phyloP scores from a whole-genome alignment of 768 basidiomycete genomes.

The Tylopilus rubrobrunneus region DNA sequence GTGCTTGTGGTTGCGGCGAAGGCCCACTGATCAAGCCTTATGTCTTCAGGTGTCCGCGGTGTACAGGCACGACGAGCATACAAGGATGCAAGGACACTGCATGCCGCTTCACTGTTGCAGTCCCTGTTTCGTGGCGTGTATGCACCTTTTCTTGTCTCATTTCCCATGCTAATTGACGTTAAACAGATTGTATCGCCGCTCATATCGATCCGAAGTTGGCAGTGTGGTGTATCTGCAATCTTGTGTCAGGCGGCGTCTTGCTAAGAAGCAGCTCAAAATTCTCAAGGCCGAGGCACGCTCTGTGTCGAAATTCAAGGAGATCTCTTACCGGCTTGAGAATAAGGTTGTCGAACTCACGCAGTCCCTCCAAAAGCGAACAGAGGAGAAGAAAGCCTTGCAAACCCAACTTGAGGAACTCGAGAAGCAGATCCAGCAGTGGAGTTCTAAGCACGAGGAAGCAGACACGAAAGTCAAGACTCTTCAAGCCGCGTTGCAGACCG shows the following conservation, averaged over 20 bases:
- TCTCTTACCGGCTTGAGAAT: conserved; percentile 96
- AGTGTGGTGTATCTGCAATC: conserved; percentile 86
- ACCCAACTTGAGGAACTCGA: conserved; percentile 74
- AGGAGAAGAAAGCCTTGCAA: conserved; percentile 86
- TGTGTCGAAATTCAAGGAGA: conserved; percentile 97
- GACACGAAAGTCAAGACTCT: conserved; percentile 71
- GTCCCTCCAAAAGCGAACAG: conserved; percentile 80
- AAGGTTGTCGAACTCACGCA: conserved; percentile 99
- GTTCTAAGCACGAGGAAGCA: conserved; percentile 82
- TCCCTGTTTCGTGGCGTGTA: conserved; percentile 86
- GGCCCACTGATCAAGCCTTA: conserved; percentile 3
- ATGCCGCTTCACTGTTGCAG: conserved; percentile 74
- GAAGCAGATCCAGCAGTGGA: conserved; percentile 82
- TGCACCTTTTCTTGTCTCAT: conserved; percentile 33
- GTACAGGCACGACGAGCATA: conserved; percentile 61
- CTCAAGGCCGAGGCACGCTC: conserved; percentile 93
- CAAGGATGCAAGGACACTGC: conserved; percentile 48
- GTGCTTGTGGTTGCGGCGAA: conserved; percentile 31
- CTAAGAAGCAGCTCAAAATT: conserved; percentile 77
- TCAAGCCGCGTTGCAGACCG: conserved; percentile 61
- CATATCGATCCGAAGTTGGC: conserved; percentile 55
- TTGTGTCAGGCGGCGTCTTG: conserved; percentile 84
- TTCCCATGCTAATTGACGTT: conserved; percentile 5
- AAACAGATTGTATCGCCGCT: conserved; percentile 50
- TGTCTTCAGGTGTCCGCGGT: conserved; percentile 64